A percentile compares a stretch with the other conserved stretches of the same genome.
phyloP scores from a whole-genome alignment of 805 yeast species.

The Candida parachauliodes region DNA sequence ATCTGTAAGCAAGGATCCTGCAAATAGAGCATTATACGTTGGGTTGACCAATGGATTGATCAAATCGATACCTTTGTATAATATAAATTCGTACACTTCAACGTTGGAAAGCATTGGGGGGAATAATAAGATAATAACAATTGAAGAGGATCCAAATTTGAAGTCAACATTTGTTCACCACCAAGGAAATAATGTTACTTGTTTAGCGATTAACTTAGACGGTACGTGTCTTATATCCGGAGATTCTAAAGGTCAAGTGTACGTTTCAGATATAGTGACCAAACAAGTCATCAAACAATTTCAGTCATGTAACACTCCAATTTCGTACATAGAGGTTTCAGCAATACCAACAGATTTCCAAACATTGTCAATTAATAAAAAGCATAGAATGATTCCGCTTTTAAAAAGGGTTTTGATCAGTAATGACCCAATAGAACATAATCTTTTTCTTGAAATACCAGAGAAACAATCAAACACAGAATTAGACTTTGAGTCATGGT shows the following conservation, averaged over 20 bases:
- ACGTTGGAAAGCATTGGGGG: slow-evolving; percentile 64
- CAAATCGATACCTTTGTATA: slow-evolving; percentile 51
- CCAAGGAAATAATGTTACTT: slow-evolving; percentile 38
- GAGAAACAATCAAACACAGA: slow-evolving; percentile 1
- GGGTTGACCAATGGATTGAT: slow-evolving; percentile 67
- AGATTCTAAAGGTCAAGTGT: slow-evolving; percentile 65
- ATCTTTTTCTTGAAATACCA: slow-evolving; percentile 35
- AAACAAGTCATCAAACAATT: slow-evolving; percentile 64
- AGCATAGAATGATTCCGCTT: slow-evolving; percentile 51
- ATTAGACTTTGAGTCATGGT: slow-evolving; percentile 45
- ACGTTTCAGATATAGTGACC: slow-evolving; percentile 64
- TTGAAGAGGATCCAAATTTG: slow-evolving; percentile 49
- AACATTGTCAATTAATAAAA: slow-evolving; percentile 23
- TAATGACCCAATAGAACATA: slow-evolving; percentile 36
- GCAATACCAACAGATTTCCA: slow-evolving; percentile 16
- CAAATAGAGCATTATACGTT: slow-evolving; percentile 67
- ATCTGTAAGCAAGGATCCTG: slow-evolving; percentile 68
- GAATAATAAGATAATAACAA: slow-evolving; percentile 45
- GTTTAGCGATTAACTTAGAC: slow-evolving; percentile 63
- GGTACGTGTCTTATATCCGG: slow-evolving; percentile 74
- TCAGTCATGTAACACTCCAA: slow-evolving; percentile 35
- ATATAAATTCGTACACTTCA: slow-evolving; percentile 27
- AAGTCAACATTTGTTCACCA: slow-evolving; percentile 53
- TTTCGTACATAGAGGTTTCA: slow-evolving; percentile 26
- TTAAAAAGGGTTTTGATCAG: slow-evolving; percentile 59